A percentile compares a stretch with the other conserved stretches of the same genome.
phyloP scores from a whole-genome alignment of 2,329 filamentous ascomycete species.

The Zasmidium angulare region DNA sequence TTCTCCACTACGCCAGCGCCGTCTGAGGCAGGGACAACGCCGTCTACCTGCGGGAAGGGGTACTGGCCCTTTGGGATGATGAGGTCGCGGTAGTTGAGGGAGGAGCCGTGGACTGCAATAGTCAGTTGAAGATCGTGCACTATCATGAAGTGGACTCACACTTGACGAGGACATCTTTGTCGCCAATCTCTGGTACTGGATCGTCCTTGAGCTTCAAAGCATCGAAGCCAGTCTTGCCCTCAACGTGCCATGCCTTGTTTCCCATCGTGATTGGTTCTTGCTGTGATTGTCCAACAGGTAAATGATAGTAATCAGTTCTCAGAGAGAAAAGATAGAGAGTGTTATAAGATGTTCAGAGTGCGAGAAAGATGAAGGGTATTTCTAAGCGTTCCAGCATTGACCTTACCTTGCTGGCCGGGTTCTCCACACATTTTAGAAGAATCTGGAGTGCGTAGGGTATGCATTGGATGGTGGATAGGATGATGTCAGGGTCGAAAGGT shows the following conservation, averaged over 20 bases:
- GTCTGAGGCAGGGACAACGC: constrained; percentile 51
- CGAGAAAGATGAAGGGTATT: neutral
- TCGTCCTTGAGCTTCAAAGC: constrained; percentile 57
- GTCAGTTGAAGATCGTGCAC: constrained; percentile 2
- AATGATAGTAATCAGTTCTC: neutral
- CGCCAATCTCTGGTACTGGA: constrained; percentile 61
- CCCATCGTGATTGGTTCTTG: constrained; percentile 13
- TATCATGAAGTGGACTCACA: constrained; percentile 33
- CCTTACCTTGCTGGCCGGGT: neutral
- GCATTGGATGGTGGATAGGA: neutral
- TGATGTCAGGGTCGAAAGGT: neutral
- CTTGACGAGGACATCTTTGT: constrained; percentile 71
- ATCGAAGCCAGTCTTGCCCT: constrained; percentile 59
- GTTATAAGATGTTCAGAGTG: too few relatives aligned
- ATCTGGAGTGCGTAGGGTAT: neutral
- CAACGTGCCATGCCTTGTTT: constrained; percentile 52
- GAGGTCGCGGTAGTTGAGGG: constrained; percentile 52
- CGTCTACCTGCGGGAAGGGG: constrained; percentile 43
- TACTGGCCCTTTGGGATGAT: constrained; percentile 50
- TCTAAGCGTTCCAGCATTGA: neutral
- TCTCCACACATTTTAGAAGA: neutral
- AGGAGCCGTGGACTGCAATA: constrained; percentile 45
- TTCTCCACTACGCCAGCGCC: constrained; percentile 53
- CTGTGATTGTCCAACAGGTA: neutral
- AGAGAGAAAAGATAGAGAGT: neutral